A percentile compares a stretch with the other conserved stretches of the same genome.
phyloP scores from a whole-genome alignment of 768 basidiomycete species.

The Russula dissimulans region DNA sequence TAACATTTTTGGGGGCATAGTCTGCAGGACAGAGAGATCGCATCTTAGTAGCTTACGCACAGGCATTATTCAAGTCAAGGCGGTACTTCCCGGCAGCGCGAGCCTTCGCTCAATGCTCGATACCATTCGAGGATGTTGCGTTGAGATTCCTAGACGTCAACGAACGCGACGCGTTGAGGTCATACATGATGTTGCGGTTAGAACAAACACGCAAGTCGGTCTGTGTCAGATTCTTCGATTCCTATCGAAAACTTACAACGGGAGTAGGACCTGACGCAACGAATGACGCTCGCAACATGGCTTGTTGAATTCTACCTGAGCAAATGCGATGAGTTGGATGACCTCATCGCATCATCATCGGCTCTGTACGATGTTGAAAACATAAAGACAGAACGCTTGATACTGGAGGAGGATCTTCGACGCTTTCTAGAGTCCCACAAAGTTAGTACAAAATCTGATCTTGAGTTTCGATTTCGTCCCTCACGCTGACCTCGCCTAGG shows the following conservation, averaged over 20 bases:
- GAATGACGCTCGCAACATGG: constrained; percentile 98
- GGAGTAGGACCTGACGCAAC: constrained; percentile 76
- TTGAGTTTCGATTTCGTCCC: not conserved
- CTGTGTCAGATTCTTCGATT: constrained; percentile 22
- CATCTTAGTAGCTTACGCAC: constrained; percentile 76
- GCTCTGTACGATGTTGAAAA: constrained; percentile 78
- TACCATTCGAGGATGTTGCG: constrained; percentile 84
- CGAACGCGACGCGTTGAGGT: constrained; percentile 83
- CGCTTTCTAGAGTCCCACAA: constrained; percentile 94
- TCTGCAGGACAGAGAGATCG: constrained; percentile 81
- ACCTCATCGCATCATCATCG: constrained; percentile 81
- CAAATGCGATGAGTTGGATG: constrained; percentile 94
- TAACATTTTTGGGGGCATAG: constrained; percentile 31
- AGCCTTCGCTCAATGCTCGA: constrained; percentile 82
- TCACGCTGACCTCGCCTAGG: constrained; percentile 33
- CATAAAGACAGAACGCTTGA: constrained; percentile 62
- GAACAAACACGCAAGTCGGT: constrained; percentile 81
- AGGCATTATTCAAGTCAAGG: constrained; percentile 65
- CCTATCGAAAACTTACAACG: not conserved
- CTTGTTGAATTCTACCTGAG: constrained; percentile 94
- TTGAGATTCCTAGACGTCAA: constrained; percentile 83
- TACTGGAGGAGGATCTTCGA: constrained; percentile 87
- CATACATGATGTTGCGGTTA: constrained; percentile 80
- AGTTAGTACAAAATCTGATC: constrained; percentile 33
- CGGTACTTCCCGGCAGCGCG: constrained; percentile 89